Percentiles rank a stretch among this genome's conserved stretches.
These are phyloP conservation scores for Neurospora hispaniola DNA, from an alignment of 495 filamentous ascomycete genomes.

Conservation along the genomic window DNA sequence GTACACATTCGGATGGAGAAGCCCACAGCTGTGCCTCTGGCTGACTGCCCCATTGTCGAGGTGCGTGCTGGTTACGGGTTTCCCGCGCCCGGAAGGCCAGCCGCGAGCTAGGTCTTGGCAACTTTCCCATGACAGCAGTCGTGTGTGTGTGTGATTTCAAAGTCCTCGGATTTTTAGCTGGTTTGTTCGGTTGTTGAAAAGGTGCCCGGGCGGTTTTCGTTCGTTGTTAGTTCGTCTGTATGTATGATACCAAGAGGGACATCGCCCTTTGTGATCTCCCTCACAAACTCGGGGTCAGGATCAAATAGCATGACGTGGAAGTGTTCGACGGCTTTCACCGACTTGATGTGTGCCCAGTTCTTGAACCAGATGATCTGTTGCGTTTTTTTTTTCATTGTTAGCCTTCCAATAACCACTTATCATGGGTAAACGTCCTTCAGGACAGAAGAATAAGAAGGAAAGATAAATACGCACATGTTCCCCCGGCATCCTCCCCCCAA, in stretches of 20 bases:
- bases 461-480: constrained; percentile 29
- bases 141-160: background rate
- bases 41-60: constrained; percentile 47
- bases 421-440: too few relatives aligned
- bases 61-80: constrained; percentile 21
- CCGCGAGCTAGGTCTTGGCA: background rate
- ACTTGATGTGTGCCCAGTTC: constrained; percentile 77
- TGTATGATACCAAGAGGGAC: constrained; percentile 40
- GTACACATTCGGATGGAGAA: constrained; percentile 45
- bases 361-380: constrained; percentile 75
- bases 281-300: constrained; percentile 57
- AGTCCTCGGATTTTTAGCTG: background rate
- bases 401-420: background rate
- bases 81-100: background rate
- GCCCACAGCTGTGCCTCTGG: constrained; percentile 46
- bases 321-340: constrained; percentile 79
- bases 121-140: background rate
- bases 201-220: background rate
- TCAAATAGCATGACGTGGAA: constrained; percentile 86
- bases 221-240: background rate
- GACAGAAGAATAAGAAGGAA: background rate
- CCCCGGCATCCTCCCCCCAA: constrained; percentile 24
- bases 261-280: constrained; percentile 65
- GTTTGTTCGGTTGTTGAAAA: background rate
- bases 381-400: background rate